Base-by-base conservation (phyloP, 2,329 filamentous ascomycete genomes). In the Fusarium penzigii region DNA sequence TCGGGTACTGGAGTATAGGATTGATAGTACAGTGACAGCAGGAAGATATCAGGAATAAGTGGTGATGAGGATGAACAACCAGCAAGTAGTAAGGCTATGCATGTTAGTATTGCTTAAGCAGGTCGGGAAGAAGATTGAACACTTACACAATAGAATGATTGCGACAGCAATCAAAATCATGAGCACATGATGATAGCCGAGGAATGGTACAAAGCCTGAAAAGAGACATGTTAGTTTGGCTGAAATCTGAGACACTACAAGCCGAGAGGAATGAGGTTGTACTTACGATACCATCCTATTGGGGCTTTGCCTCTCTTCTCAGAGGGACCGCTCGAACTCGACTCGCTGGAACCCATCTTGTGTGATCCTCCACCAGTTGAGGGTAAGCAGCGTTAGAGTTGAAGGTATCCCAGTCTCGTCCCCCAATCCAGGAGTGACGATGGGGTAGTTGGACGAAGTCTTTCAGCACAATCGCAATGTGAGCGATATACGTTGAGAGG, bases 21-120 rank as follows among this genome's bases (percentile, higher is more conserved):
- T 70, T 96, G 79, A 78, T 97, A 99, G 83, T 96, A 97, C 66
- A 99, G 84, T n/a, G 92, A 96, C 61, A 99, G 90, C 63, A 99
- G 85, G 81, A 97, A 99, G 74, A 99, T 97, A 69, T 87, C 86
- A 25, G 94, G 94, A 65, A 99, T 97, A 49, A 96, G 79, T 2
- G 93, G 94, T 46, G 93, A 97, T 39, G 93, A 96, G 10, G 93
- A 97, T 5, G 94, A 97, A 75, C 94, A 99, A 66, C 94, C 94
- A 67, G 94, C 93, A 62, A 99, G 80, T 66, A 99, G 78, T 59
- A 99, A 84, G 65, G 94, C 92, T 97, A 38, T 9, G 5, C 10
- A 36, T 6, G 48, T 61, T 50, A 60, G 56, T 17, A 39, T 4
- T 39, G 42, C 42, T 11, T 40, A 14, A n/a, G 39, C 46, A 41